A percentile compares a stretch with the other conserved stretches of the same genome.
Conservation (phyloP, 345 rosid species). For the Gossypioides kirkii region DNA sequence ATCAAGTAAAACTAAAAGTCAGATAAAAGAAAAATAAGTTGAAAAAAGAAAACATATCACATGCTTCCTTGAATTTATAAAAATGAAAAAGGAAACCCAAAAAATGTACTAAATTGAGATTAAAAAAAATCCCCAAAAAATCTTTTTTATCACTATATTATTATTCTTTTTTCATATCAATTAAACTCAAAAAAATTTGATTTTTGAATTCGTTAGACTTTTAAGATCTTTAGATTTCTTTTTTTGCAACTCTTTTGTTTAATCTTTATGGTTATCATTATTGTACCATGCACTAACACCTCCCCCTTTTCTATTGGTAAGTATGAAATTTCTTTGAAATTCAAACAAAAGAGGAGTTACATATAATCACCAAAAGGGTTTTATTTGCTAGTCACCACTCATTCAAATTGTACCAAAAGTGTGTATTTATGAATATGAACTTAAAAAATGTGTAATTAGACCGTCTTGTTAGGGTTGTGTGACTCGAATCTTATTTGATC, state of each 20-base stretch:
- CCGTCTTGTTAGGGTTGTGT: too few relatives aligned
- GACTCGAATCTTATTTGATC: too few relatives aligned
- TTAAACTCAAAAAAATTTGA: background rate
- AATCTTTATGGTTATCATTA: background rate
- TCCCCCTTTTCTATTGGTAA: too few relatives aligned
- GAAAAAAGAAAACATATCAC: background rate
- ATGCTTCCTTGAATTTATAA: slow-evolving; percentile 15
- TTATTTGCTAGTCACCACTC: background rate
- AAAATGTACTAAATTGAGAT: background rate
- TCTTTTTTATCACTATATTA: background rate
- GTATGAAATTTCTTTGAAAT: slow-evolving; percentile 10
- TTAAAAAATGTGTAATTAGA: too few relatives aligned
- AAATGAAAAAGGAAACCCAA: background rate
- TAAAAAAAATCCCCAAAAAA: background rate
- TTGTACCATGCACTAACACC: background rate
- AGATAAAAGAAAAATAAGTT: background rate
- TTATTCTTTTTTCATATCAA: slow-evolving; percentile 1
- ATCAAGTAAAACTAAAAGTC: background rate
- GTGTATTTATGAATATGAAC: too few relatives aligned
- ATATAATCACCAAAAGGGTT: background rate
- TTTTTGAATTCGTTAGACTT: background rate
- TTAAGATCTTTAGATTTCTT: background rate
- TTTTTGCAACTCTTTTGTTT: background rate
- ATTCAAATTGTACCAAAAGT: background rate
- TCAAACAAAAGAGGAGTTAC: background rate